phyloP scores from a whole-genome alignment of 2,329 filamentous ascomycete genomes.

The Aspergillus versicolor region DNA sequence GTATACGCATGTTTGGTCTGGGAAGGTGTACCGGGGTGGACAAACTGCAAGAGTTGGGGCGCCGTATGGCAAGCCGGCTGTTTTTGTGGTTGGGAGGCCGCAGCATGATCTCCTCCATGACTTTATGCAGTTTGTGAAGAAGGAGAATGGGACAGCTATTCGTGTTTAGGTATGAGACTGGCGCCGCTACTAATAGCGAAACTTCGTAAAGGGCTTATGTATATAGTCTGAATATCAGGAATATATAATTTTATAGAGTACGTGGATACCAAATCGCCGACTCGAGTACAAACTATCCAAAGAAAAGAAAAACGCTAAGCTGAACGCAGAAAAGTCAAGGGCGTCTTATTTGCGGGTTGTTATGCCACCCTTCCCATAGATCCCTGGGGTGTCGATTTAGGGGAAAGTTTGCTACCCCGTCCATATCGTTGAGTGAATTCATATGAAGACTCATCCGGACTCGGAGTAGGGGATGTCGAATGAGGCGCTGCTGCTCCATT shows the following conservation, averaged over 20 bases:
- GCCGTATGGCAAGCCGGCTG: background rate
- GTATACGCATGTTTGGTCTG: background rate
- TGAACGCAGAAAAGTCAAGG: too few species aligned
- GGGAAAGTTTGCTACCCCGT: constrained; percentile 16
- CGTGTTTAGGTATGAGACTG: background rate
- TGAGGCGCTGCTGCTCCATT: constrained; percentile 7
- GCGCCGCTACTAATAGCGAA: too few species aligned
- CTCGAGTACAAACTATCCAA: too few species aligned
- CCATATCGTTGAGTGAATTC: constrained; percentile 29
- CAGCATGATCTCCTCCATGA: background rate
- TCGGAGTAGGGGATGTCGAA: background rate
- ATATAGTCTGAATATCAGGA: too few species aligned
- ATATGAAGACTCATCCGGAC: constrained; percentile 6
- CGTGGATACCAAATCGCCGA: too few species aligned
- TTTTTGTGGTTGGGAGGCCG: background rate
- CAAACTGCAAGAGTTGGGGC: background rate
- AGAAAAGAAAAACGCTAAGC: too few species aligned
- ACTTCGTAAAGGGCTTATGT: too few species aligned
- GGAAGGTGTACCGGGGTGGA: background rate
- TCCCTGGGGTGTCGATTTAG: background rate
- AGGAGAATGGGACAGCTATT: background rate
- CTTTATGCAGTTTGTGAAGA: background rate
- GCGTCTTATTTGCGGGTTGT: too few species aligned
- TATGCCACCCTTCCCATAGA: too few species aligned
- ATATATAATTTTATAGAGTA: too few species aligned